These are phyloP conservation scores for Colletotrichum theobromicola DNA, from an alignment of 2,329 filamentous ascomycete genomes.

Conservation along the genomic window DNA sequence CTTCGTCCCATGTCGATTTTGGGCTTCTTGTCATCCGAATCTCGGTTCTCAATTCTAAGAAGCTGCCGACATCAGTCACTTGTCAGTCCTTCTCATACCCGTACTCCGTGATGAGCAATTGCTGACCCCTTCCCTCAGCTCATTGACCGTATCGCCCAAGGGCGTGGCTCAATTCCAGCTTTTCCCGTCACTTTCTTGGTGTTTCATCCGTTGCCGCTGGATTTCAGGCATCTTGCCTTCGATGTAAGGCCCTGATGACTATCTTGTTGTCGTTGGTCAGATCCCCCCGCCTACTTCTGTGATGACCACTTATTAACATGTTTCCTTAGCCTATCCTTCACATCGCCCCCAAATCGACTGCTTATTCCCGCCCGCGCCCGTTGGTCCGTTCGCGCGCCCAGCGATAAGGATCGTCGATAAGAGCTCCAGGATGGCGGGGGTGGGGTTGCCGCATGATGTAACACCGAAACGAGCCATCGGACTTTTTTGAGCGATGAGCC, in stretches of 20 bases:
- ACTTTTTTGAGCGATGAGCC: neutral
- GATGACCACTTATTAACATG: neutral
- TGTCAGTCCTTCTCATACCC: neutral
- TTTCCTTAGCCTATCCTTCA: neutral
- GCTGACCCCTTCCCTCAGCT: no score
- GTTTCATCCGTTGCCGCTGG: neutral
- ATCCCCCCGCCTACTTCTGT: neutral
- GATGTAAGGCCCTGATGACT: neutral
- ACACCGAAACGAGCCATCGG: neutral
- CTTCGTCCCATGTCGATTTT: neutral
- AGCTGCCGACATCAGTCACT: neutral
- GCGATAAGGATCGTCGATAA: conserved; percentile 8
- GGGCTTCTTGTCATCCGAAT: no score
- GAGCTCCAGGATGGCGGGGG: conserved; percentile 14
- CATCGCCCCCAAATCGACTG: neutral
- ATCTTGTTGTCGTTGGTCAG: neutral
- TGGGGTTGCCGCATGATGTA: conserved; percentile 17
- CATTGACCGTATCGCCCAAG: accelerated
- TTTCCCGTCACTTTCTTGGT: neutral
- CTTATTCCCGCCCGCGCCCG: neutral
- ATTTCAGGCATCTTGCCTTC: accelerated
- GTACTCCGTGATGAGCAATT: neutral
- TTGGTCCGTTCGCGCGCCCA: neutral
- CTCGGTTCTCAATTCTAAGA: no score
- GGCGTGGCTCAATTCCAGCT: accelerated